Percentiles rank a stretch among this genome's conserved stretches.
phyloP scores from a whole-genome alignment of 2,329 filamentous ascomycete species.

The Diaporthe citrichinensis region DNA sequence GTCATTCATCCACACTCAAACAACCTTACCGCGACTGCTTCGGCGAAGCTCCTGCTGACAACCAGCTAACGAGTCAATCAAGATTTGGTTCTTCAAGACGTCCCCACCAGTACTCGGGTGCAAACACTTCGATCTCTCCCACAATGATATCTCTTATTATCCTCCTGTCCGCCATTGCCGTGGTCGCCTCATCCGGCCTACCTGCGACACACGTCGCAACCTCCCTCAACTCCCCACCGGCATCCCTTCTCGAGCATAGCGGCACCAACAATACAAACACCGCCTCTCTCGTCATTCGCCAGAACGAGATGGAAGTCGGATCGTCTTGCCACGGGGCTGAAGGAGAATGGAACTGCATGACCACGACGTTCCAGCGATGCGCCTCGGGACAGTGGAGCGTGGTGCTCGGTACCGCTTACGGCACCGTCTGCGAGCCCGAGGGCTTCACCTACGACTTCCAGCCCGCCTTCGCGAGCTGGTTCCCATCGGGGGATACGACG shows the following conservation, averaged over 20 bases:
- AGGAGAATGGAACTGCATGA: constrained; percentile 70
- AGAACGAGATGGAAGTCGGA: constrained; percentile 51
- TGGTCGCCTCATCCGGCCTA: background rate
- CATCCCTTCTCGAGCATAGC: background rate
- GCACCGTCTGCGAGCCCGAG: constrained; percentile 57
- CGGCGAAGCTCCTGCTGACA: background rate
- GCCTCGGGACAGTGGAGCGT: constrained; percentile 62
- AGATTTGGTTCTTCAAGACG: background rate
- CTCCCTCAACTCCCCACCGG: too few relatives aligned
- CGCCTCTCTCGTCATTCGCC: background rate
- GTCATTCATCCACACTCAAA: background rate
- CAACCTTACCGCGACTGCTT: background rate
- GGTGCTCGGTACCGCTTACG: constrained; percentile 58
- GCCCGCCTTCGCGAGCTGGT: constrained; percentile 30
- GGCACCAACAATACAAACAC: background rate
- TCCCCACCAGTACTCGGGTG: background rate
- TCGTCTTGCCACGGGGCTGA: constrained; percentile 59
- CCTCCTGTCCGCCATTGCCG: background rate
- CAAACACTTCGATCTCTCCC: constrained; percentile 3
- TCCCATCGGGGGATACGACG: background rate
- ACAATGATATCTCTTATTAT: background rate
- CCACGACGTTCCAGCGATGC: constrained; percentile 64
- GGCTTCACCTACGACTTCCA: constrained; percentile 23
- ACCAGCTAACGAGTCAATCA: background rate
- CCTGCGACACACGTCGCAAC: background rate